Percentiles rank a stretch among this genome's conserved stretches.
These are phyloP conservation scores for Acanthamoeba sp. DNA, from an alignment of 208 protist genomes.

Conservation along the genomic window DNA sequence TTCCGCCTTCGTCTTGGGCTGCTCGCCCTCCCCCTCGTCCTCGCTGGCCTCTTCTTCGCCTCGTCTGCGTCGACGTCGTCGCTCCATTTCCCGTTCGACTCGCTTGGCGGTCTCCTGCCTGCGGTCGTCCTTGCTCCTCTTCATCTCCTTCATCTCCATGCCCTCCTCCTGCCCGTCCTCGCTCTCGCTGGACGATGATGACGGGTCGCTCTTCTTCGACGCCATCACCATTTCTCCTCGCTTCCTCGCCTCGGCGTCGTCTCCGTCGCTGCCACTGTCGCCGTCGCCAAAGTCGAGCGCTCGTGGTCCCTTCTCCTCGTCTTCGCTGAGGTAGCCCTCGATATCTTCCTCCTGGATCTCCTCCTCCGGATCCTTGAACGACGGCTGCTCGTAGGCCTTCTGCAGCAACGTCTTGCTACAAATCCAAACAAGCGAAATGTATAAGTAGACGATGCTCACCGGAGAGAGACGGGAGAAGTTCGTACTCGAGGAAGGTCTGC, in stretches of 20 bases:
- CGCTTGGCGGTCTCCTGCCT: background rate
- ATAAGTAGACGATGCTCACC: too few relatives aligned
- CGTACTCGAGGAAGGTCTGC: constrained; percentile 32
- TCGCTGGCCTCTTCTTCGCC: background rate
- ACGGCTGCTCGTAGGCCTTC: constrained; percentile 36
- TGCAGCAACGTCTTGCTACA: constrained; percentile 10
- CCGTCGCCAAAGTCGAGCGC: background rate
- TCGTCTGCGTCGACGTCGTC: background rate
- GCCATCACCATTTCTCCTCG: background rate
- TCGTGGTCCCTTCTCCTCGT: background rate
- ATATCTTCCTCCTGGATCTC: constrained; percentile 20
- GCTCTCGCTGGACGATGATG: background rate
- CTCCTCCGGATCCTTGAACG: constrained; percentile 49
- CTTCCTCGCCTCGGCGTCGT: background rate
- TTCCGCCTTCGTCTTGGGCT: background rate
- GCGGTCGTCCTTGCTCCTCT: background rate
- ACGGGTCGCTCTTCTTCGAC: background rate
- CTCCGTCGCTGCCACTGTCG: background rate
- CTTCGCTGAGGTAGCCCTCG: background rate
- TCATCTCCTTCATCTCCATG: constrained; percentile 18
- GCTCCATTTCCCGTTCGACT: background rate
- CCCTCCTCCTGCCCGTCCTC: background rate
- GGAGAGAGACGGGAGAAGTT: background rate
- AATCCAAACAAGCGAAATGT: too few relatives aligned
- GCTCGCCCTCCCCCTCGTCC: background rate